phyloP scores from a whole-genome alignment of 2,329 filamentous ascomycete genomes.

The Diaporthe humulicola region DNA sequence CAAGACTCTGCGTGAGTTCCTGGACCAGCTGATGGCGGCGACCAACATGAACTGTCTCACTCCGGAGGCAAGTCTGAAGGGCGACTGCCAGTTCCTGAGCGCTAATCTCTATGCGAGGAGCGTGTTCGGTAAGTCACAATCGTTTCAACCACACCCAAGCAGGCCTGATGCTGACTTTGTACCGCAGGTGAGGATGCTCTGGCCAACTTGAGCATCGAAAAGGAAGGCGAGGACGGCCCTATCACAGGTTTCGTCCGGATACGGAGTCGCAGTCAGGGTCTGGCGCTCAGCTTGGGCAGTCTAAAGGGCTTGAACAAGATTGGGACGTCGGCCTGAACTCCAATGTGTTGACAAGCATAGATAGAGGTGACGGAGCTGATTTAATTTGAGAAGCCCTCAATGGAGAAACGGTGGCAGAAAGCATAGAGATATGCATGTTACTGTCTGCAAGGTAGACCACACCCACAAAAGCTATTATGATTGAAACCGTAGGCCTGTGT shows the following conservation, averaged over 20 bases:
- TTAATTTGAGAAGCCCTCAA: slow-evolving; percentile 34
- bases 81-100: slow-evolving; percentile 97
- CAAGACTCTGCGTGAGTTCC: slow-evolving; percentile 90
- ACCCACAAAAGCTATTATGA: slow-evolving; percentile 24
- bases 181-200: slow-evolving; percentile 92
- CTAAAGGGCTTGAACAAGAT: slow-evolving; percentile 95
- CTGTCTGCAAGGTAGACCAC: slow-evolving; percentile 7
- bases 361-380: slow-evolving; percentile 23
- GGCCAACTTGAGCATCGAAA: slow-evolving; percentile 97
- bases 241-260: slow-evolving; percentile 98
- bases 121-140: slow-evolving; percentile 87
- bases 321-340: slow-evolving; percentile 57
- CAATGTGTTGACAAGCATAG: slow-evolving; percentile 9
- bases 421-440: slow-evolving; percentile 5
- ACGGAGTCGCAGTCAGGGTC: slow-evolving; percentile 94
- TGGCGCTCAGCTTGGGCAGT: slow-evolving; percentile 92
- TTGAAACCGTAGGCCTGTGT: slow-evolving; percentile 4
- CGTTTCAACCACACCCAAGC: slow-evolving; percentile 32
- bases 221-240: slow-evolving; percentile 93
- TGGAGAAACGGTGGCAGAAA: background rate
- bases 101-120: slow-evolving; percentile 97
- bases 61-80: slow-evolving; percentile 94
- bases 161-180: slow-evolving; percentile 12
- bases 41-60: slow-evolving; percentile 99
- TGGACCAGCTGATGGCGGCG: slow-evolving; percentile 94